Conservation (phyloP, 192 early-diverging fungal species). For the Linnemannia zychae region DNA sequence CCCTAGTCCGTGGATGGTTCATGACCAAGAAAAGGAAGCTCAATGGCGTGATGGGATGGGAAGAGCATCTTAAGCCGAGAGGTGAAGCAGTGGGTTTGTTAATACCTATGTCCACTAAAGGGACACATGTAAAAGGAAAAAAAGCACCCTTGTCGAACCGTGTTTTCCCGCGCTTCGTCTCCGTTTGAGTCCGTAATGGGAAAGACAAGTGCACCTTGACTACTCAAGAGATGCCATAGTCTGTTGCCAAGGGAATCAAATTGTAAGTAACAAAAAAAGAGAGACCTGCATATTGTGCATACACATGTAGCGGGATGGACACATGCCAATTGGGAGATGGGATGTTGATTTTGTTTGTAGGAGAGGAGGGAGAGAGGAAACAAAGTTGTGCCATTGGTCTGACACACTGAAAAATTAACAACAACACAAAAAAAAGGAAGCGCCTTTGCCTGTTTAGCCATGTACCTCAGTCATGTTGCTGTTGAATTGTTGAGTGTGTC, state of each 20-base stretch:
- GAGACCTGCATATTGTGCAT: neutral
- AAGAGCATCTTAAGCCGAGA: neutral
- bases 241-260: neutral
- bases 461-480: neutral
- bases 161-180: conserved; percentile 1
- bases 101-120: neutral
- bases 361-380: too few relatives aligned
- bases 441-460: neutral
- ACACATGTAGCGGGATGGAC: neutral
- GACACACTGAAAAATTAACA: too few relatives aligned
- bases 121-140: neutral
- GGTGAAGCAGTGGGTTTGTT: neutral
- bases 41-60: neutral
- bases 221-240: neutral
- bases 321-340: neutral
- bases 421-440: neutral
- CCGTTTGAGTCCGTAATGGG: neutral
- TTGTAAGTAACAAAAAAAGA: neutral
- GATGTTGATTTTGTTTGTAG: neutral
- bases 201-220: too few relatives aligned
- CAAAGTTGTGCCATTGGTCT: too few relatives aligned
- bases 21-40: neutral
- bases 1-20: neutral
- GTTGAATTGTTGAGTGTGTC: neutral
- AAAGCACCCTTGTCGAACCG: neutral